Percentiles rank a stretch among this genome's conserved stretches.
phyloP scores from a whole-genome alignment of 192 early-diverging fungal species.

The Linnemannia elongata region DNA sequence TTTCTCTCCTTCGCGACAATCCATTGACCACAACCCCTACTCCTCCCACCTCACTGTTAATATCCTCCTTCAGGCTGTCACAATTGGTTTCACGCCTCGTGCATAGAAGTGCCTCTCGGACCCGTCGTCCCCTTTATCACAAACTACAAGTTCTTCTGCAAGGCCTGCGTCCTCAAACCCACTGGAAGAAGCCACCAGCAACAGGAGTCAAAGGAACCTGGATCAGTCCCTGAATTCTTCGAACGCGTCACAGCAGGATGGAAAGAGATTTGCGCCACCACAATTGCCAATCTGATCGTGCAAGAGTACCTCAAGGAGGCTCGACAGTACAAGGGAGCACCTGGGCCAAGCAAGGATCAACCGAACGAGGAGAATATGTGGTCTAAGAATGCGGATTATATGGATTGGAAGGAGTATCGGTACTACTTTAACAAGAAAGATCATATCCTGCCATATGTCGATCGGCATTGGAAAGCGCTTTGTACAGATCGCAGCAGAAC shows the following conservation, averaged over 20 bases:
- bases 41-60: neutral
- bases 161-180: constrained; percentile 56
- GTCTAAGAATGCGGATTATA: constrained; percentile 40
- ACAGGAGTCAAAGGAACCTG: constrained; percentile 45
- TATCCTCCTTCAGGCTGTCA: constrained; percentile 58
- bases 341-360: constrained; percentile 55
- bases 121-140: constrained; percentile 71
- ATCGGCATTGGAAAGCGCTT: constrained; percentile 72
- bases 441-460: constrained; percentile 74
- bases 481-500: constrained; percentile 75
- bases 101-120: constrained; percentile 59
- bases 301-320: constrained; percentile 59
- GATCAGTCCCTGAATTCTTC: constrained; percentile 55
- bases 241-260: constrained; percentile 73
- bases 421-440: constrained; percentile 79
- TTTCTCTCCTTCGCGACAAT: constrained; percentile 1
- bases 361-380: constrained; percentile 50
- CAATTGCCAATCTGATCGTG: constrained; percentile 73
- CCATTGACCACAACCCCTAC: neutral
- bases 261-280: constrained; percentile 75
- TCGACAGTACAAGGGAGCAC: constrained; percentile 27
- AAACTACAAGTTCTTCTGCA: constrained; percentile 73
- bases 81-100: constrained; percentile 77
- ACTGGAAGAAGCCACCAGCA: constrained; percentile 29
- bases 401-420: constrained; percentile 58